Percentiles rank a stretch among this genome's conserved stretches.
Evolutionary conservation across 2,329 filamentous ascomycete species (phyloP).

Genomic region (Xylaria sp.): DNA sequence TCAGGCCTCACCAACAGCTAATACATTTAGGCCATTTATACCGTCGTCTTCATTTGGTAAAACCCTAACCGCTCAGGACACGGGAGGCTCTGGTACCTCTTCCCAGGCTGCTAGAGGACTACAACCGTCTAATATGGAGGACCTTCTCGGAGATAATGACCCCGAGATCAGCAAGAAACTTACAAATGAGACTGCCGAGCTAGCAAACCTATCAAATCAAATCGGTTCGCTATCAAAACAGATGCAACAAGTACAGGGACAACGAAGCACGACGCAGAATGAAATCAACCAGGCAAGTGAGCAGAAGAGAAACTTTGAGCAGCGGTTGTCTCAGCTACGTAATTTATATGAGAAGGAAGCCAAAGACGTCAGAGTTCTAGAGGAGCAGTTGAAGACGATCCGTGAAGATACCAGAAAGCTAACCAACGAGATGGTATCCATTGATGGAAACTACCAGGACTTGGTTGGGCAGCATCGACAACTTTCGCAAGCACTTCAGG

Average conservation of each 20-base stretch:
- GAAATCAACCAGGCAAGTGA: constrained; percentile 80
- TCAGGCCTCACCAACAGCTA: constrained; percentile 52
- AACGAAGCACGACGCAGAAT: constrained; percentile 78
- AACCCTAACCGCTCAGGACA: constrained; percentile 75
- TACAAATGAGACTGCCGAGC: constrained; percentile 85
- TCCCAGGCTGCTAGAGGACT: constrained; percentile 39
- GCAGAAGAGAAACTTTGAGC: constrained; percentile 93
- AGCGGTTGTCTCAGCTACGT: constrained; percentile 83
- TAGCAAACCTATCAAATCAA: constrained; percentile 96
- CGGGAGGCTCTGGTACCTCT: constrained; percentile 64
- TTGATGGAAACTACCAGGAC: constrained; percentile 82
- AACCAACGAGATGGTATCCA: constrained; percentile 79
- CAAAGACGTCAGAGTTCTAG: constrained; percentile 79
- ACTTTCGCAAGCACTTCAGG: constrained; percentile 73
- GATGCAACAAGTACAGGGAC: constrained; percentile 89
- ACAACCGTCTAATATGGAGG: constrained; percentile 58
- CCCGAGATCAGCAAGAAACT: constrained; percentile 87
- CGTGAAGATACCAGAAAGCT: constrained; percentile 83
- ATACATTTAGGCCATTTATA: constrained; percentile 85
- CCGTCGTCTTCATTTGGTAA: constrained; percentile 93
- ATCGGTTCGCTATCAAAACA: constrained; percentile 89
- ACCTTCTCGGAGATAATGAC: constrained; percentile 89
- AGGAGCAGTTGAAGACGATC: constrained; percentile 79
- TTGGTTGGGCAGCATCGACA: constrained; percentile 83
- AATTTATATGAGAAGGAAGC: constrained; percentile 92